These are phyloP conservation scores for Salix koriyanagi DNA, from an alignment of 345 rosid genomes.

Conservation along the genomic window DNA sequence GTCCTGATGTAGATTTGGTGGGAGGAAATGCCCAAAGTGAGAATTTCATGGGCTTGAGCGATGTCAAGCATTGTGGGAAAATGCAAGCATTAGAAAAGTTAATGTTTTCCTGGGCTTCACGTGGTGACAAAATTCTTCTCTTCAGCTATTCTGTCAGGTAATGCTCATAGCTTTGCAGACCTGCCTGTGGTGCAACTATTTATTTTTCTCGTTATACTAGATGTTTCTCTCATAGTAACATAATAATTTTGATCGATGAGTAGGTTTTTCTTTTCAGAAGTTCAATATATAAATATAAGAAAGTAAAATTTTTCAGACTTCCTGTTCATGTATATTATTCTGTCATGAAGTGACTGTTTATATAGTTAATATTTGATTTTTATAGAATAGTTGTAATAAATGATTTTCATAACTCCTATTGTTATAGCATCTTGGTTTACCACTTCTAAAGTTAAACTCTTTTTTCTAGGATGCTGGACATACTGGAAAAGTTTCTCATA, in stretches of 20 bases:
- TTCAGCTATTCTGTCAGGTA: constrained; percentile 96
- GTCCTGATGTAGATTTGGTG: constrained; percentile 65
- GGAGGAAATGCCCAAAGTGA: constrained; percentile 71
- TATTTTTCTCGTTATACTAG: not conserved
- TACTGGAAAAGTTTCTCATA: constrained; percentile 81
- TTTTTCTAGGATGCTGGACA: constrained; percentile 76
- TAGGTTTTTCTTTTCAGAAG: too few relatives aligned
- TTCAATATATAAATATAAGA: too few relatives aligned
- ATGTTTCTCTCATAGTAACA: not conserved
- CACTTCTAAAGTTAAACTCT: constrained; percentile 15
- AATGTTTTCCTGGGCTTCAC: constrained; percentile 69
- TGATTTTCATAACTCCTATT: not conserved
- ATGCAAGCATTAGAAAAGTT: constrained; percentile 83
- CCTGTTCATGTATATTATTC: not conserved
- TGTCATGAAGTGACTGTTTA: not conserved
- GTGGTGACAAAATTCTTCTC: constrained; percentile 90
- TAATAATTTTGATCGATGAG: too few relatives aligned
- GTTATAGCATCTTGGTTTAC: not conserved
- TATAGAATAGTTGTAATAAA: not conserved
- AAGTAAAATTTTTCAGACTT: too few relatives aligned
- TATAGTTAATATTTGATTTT: not conserved
- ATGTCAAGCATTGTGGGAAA: constrained; percentile 85
- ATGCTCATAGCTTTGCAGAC: not conserved
- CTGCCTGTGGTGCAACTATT: not conserved
- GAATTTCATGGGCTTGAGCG: constrained; percentile 80